Evolutionary conservation across 2,329 filamentous ascomycete species (phyloP), one percentile per base, ranked within the genome.

Genomic region (Mycosphaerelloides madeirae): DNA sequence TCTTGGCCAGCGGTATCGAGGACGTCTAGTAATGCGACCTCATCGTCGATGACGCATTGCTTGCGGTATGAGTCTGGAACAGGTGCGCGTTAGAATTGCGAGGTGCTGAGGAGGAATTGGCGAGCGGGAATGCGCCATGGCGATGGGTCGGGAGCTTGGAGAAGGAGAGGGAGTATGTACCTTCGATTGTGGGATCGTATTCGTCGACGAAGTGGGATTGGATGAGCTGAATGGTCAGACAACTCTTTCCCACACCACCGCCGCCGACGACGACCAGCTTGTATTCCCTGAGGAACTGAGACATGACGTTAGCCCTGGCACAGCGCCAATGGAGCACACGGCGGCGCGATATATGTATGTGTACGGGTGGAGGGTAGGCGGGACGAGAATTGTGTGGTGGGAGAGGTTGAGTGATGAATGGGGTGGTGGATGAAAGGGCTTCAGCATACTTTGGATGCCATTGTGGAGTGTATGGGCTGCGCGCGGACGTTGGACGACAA

Each of bases 121-220:
- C 43, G 33, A 16, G 22, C 22, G 22, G 22, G 6, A 25, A 6
- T 25, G 22, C 22, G 22, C 12, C 22, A 25, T 25, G 22, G 6
- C 22, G 5, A 9, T 5, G 5, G 9, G 22, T 25, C 22, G 22
- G 6, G 9, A 25, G 22, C 9, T 25, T 9, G 9, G 22, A 9
- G 22, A 25, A 9, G 22, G 38, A 14, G 22, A 8, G 43, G 14
- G 41, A 29, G 33, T 50, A 68, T 78, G 59, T 70, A 90, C 93
- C 93, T 86, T 98, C 93, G 65, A 98, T 97, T 63, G 93, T 98
- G 46, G 93, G 93, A 71, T 98, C 93, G 71, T 98, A 98, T 72
- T 97, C 93, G 71, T 97, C 93, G 67, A 97, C 91, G 75, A 98
- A 98, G 70, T 98, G 93, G 70, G 85, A 91, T 74, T 76, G 72